A percentile compares a stretch with the other conserved stretches of the same genome.
Conservation (phyloP, 805 yeast genomes). For the Jamesozyma piceae region DNA sequence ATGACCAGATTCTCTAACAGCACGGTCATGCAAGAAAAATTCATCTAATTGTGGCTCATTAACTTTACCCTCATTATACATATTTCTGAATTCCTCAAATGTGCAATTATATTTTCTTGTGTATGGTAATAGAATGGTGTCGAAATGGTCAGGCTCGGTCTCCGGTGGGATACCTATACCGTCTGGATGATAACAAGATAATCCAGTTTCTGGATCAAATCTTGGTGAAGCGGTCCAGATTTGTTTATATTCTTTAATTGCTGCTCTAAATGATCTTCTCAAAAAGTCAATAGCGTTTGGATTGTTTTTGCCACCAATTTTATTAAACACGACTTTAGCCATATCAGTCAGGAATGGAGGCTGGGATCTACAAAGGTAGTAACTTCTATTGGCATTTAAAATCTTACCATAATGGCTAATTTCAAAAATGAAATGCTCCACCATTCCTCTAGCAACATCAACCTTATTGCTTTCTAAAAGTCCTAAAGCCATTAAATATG, state of each 20-base stretch:
- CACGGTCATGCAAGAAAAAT: conserved; percentile 84
- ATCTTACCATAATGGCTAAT: conserved; percentile 86
- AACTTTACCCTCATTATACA: conserved; percentile 59
- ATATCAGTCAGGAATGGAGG: conserved; percentile 95
- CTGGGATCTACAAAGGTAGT: conserved; percentile 85
- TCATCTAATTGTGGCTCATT: conserved; percentile 77
- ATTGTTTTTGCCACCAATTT: conserved; percentile 41
- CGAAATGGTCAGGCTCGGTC: conserved; percentile 84
- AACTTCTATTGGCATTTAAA: conserved; percentile 86
- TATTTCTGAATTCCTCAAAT: conserved; percentile 53
- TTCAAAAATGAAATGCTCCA: conserved; percentile 84
- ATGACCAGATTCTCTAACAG: conserved; percentile 93
- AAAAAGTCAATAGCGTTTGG: conserved; percentile 53
- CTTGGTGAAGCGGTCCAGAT: conserved; percentile 79
- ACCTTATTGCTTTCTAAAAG: conserved; percentile 55
- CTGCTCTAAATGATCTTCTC: conserved; percentile 57
- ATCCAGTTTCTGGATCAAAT: conserved; percentile 59
- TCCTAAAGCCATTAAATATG: conserved; percentile 85
- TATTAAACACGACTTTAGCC: conserved; percentile 61
- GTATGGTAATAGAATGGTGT: conserved; percentile 57
- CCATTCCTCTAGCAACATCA: conserved; percentile 79
- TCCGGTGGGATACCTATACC: conserved; percentile 96
- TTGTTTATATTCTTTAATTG: conserved; percentile 73
- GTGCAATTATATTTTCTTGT: conserved; percentile 50
- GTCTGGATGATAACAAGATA: conserved; percentile 83